Base-by-base conservation (phyloP, 225 moss, liverwort and hornwort genomes). In the Pleurozium schreberi region DNA sequence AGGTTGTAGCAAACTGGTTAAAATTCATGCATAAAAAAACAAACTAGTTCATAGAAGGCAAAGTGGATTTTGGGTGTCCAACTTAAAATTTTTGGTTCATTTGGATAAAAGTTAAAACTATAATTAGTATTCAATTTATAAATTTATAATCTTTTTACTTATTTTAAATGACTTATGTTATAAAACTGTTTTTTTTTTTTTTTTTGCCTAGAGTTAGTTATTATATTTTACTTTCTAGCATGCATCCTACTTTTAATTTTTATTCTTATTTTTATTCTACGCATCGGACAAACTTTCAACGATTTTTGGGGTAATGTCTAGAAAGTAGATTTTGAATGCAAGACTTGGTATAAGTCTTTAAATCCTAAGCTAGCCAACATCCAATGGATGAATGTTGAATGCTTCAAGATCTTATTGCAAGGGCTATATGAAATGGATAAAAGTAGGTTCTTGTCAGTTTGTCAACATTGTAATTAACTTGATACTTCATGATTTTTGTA, bases 301-400 rank as follows among this genome's bases (percentile, higher is more conserved):
- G 0, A 14, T 3, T 53, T 5, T 34, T 21, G 13, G 7, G 5
- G 20, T 16, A 43, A 14, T 13, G 8, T 34, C 1, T 0, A 0
- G 3, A 12, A 49, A 20, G 8, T 50, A 75, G 8, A 75, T 50
- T 75, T 74, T 4, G 28, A 7, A 31, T 74, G 31, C 34, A 75
- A 36, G 38, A 53, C 3, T 36, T 77, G 9, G 5, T 36, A 36
- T 9, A 50, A 75, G 8, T 14, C 8, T 50, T 50, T 8, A 75
- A n/a, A 75, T 0, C 20, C 50, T 50, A 52, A 34, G 5, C 12
- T 14, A 36, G 36, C 8, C 3, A 76, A 3, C 2, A 14, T 22
- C 22, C 3, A 52, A 9, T 52, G 1, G 1, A 34, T 34, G 8
- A 1, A 11, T 50, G 13, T 12, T 22, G 1, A 49, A 49, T 11